A percentile compares a stretch with the other conserved stretches of the same genome.
Conservation (phyloP, 2,329 filamentous ascomycete species). For the Cytospora schulzeri region DNA sequence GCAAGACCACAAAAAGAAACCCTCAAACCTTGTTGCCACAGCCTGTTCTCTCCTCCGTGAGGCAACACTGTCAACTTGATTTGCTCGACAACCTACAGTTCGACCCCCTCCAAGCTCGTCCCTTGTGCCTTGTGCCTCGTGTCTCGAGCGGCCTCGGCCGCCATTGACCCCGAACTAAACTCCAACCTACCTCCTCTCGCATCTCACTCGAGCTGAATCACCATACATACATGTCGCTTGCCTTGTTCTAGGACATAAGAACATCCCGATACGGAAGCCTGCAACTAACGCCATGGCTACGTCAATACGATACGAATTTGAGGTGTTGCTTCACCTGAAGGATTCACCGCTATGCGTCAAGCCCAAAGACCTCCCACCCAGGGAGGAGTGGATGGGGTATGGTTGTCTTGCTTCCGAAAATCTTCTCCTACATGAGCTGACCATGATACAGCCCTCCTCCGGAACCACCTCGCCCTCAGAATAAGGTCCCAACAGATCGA, state of each 20-base stretch:
- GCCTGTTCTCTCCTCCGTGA: neutral
- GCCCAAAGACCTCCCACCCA: slow-evolving; percentile 76
- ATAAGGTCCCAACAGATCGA: slow-evolving; percentile 48
- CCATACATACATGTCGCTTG: slow-evolving; percentile 3
- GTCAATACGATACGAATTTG: slow-evolving; percentile 71
- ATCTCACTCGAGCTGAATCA: slow-evolving; percentile 1
- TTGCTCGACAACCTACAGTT: neutral
- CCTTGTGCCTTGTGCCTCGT: neutral
- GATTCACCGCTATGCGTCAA: slow-evolving; percentile 82
- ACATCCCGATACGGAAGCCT: slow-evolving; percentile 1
- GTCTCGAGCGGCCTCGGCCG: slow-evolving; percentile 18
- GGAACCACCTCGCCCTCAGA: slow-evolving; percentile 49
- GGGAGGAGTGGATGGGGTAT: slow-evolving; percentile 97
- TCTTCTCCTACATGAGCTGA: slow-evolving; percentile 11
- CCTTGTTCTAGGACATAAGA: slow-evolving; percentile 6
- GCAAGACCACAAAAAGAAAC: neutral
- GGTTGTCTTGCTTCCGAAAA: slow-evolving; percentile 32
- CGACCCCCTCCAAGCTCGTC: slow-evolving; percentile 6
- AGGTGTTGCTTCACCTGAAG: slow-evolving; percentile 74
- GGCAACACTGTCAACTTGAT: neutral
- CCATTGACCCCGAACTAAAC: slow-evolving; percentile 8
- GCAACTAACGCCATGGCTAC: slow-evolving; percentile 37
- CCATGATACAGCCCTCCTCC: slow-evolving; percentile 44
- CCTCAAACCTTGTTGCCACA: neutral
- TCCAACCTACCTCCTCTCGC: neutral